These are phyloP conservation scores for Spongospora subterranea DNA, from an alignment of 208 protist genomes.

Conservation along the genomic window DNA sequence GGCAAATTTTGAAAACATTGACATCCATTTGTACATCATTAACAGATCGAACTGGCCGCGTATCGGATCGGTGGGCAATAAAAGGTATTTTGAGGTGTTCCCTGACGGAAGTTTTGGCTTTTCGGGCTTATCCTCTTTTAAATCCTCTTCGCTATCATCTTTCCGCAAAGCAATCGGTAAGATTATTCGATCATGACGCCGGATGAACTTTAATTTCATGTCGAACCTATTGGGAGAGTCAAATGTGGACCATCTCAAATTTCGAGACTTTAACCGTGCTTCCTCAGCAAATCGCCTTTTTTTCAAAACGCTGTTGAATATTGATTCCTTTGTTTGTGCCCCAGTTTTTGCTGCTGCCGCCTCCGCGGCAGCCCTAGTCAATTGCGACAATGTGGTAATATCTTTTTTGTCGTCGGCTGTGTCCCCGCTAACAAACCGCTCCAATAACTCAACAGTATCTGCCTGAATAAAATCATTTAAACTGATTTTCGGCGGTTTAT, in stretches of 20 bases:
- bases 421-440: not conserved
- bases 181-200: constrained; percentile 4
- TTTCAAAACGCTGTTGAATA: too few relatives aligned
- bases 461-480: not conserved
- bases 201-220: constrained; percentile 4
- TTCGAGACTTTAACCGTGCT: not conserved
- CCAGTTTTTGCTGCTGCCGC: not conserved
- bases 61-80: constrained; percentile 40
- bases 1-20: not conserved
- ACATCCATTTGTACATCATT: not conserved
- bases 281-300: not conserved
- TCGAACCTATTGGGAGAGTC: constrained; percentile 45
- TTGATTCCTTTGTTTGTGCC: not conserved
- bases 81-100: not conserved
- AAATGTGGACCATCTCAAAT: not conserved
- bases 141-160: not conserved
- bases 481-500: not conserved
- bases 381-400: not conserved
- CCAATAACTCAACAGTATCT: not conserved
- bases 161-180: not conserved
- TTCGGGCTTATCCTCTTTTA: not conserved
- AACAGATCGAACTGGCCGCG: constrained; percentile 22
- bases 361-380: constrained; percentile 14
- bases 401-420: not conserved
- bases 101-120: not conserved